Base-by-base conservation (phyloP, 1,284 basidiomycete species). In the Ceratobasidium theobromae region DNA sequence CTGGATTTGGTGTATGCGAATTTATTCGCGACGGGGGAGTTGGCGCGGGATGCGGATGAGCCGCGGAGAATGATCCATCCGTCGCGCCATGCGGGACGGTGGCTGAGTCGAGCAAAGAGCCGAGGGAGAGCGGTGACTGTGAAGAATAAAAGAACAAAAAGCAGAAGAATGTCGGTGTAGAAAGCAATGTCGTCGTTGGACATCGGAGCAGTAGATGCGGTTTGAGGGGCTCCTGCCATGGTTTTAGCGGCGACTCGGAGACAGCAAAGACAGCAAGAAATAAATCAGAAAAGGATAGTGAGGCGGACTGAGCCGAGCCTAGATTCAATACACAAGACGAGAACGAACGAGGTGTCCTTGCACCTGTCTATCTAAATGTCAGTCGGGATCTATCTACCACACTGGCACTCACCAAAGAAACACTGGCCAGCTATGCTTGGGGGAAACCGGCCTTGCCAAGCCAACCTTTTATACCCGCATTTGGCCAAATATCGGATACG, bases 101-200 rank as follows among this genome's bases (percentile, higher is more conserved):
- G 51, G 69, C 76, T 40, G 71, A 78, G 70, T 74, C 77, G 71
- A 60, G 76, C 30, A 70, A 71, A 11, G 69, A 74, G n/a, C 40
- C 76, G 66, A 73, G 76, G 32, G 72, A 75, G 53, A 53, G 69
- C 12, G 73, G 74, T n/a, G 71, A 69, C 25, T 73, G 73, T 11
- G 73, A 76, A 68, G 41, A 70, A 58, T 38, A 67, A 49, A 53
- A 69, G 45, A 49, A 68, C 18, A 49, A 60, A 40, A 38, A 69
- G 48, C 45, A 73, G 69, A 46, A 71, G 70, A 52, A 58, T 72
- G n/a, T 65, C 49, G 8, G 70, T 78, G 69, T 78, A 79, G 75
- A 74, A 76, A 67, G 76, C 67, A 46, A 66, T 57, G 23, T 58
- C 43, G 30, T 43, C 48, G 38, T 68, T 57, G 53, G 60, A 48